Percentiles rank a stretch among this genome's conserved stretches.
Conservation (phyloP, 352 stramenopile genomes). For the Thalassiosira ordinaria region DNA sequence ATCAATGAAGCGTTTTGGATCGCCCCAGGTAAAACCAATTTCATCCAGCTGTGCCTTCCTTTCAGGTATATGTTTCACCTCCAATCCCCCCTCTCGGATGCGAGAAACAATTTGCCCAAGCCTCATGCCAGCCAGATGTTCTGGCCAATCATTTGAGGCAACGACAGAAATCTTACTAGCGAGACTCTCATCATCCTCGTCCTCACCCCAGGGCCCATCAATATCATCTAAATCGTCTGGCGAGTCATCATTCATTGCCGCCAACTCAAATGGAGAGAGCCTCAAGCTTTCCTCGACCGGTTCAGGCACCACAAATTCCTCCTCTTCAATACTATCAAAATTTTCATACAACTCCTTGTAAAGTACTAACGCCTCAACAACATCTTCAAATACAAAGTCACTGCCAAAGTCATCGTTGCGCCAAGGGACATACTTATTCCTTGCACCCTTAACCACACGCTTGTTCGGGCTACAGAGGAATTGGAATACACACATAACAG, state of each 20-base stretch:
- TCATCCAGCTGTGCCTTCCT: conserved; percentile 79
- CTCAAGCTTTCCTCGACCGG: conserved; percentile 60
- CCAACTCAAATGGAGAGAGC: conserved; percentile 64
- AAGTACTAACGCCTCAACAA: conserved; percentile 84
- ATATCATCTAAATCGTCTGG: conserved; percentile 61
- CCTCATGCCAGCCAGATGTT: conserved; percentile 80
- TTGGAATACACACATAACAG: too few species aligned
- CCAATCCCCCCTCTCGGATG: conserved; percentile 84
- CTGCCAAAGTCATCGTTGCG: conserved; percentile 86
- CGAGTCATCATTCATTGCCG: conserved; percentile 51
- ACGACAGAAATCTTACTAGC: conserved; percentile 44
- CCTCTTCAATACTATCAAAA: conserved; percentile 78
- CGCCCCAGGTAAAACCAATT: conserved; percentile 85
- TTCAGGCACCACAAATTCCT: conserved; percentile 76
- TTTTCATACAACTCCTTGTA: conserved; percentile 89
- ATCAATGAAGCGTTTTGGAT: conserved; percentile 80
- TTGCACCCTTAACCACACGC: conserved; percentile 72
- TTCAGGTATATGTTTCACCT: conserved; percentile 81
- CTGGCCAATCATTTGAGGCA: conserved; percentile 72
- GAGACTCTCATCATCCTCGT: conserved; percentile 32
- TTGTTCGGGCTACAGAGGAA: conserved; percentile 49
- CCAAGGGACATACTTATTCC: conserved; percentile 79
- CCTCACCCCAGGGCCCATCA: conserved; percentile 44
- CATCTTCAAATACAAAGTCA: conserved; percentile 86
- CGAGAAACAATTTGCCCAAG: conserved; percentile 77